Evolutionary conservation across 73 alveolate genomes (phyloP).

Genomic region (Blepharisma stoltei): DNA sequence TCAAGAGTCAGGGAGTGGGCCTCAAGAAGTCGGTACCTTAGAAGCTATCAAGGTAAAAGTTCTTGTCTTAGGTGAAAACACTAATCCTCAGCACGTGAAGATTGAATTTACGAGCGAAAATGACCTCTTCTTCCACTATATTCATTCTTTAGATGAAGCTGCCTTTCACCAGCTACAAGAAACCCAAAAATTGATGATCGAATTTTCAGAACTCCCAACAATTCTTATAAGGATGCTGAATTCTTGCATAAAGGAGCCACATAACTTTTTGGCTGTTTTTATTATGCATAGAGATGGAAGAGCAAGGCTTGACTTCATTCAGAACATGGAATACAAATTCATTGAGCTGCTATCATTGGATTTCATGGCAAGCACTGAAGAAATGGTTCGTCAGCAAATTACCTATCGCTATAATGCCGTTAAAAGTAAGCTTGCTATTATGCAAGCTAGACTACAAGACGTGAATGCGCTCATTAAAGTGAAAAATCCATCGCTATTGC

Average conservation of each 20-base stretch:
- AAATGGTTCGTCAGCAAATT: conserved; percentile 79
- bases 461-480: conserved; percentile 73
- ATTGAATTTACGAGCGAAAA: conserved; percentile 89
- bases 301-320: conserved; percentile 86
- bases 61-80: conserved; percentile 64
- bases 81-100: conserved; percentile 49
- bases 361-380: conserved; percentile 80
- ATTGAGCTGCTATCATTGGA: conserved; percentile 80
- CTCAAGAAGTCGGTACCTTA: conserved; percentile 74
- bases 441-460: conserved; percentile 82
- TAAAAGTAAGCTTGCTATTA: conserved; percentile 73
- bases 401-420: conserved; percentile 78
- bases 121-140: conserved; percentile 91
- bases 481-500: conserved; percentile 82
- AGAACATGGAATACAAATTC: conserved; percentile 84
- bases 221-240: conserved; percentile 81
- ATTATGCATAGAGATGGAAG: conserved; percentile 86
- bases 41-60: conserved; percentile 82
- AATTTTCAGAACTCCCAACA: conserved; percentile 76
- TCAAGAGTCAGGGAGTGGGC: conserved; percentile 71
- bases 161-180: conserved; percentile 32
- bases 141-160: conserved; percentile 54
- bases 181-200: conserved; percentile 80
- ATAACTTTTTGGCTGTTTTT: conserved; percentile 86
- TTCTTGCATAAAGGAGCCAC: conserved; percentile 83